These are phyloP conservation scores for Candida coquimbonensis DNA, from an alignment of 805 yeast genomes.

Conservation along the genomic window DNA sequence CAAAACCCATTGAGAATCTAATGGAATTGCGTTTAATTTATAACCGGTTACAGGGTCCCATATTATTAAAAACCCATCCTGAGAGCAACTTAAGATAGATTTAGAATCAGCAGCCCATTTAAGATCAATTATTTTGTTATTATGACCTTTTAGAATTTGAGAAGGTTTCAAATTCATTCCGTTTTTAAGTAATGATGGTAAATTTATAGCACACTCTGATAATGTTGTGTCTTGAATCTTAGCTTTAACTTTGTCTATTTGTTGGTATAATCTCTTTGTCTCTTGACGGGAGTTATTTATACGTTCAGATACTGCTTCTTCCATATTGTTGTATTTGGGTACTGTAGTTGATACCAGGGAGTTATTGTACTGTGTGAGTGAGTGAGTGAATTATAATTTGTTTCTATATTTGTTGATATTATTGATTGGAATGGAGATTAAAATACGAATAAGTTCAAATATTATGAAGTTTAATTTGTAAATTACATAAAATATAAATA, in stretches of 20 bases:
- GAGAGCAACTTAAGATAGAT: conserved; percentile 64
- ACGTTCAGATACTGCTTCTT: conserved; percentile 8
- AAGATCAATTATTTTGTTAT: conserved; percentile 61
- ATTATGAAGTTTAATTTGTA: no score
- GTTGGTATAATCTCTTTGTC: conserved; percentile 41
- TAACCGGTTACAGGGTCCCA: conserved; percentile 77
- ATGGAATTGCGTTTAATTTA: conserved; percentile 61
- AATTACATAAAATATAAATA: no score
- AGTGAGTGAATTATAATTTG: no score
- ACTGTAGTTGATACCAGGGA: no score
- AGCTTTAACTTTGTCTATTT: conserved; percentile 37
- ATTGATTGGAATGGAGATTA: no score
- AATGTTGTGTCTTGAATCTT: conserved; percentile 41
- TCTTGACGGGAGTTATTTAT: conserved; percentile 35
- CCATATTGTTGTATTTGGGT: neutral
- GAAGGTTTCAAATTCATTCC: conserved; percentile 30
- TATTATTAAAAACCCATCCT: conserved; percentile 76
- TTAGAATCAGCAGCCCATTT: conserved; percentile 63
- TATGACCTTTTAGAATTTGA: conserved; percentile 45
- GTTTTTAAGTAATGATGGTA: conserved; percentile 10
- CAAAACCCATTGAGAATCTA: conserved; percentile 76
- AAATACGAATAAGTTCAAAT: no score
- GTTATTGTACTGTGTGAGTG: no score
- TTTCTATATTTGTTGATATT: no score
- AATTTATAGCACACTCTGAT: conserved; percentile 28